These are phyloP conservation scores for Periconia digitata DNA, from an alignment of 2,329 filamentous ascomycete genomes.

Conservation along the genomic window DNA sequence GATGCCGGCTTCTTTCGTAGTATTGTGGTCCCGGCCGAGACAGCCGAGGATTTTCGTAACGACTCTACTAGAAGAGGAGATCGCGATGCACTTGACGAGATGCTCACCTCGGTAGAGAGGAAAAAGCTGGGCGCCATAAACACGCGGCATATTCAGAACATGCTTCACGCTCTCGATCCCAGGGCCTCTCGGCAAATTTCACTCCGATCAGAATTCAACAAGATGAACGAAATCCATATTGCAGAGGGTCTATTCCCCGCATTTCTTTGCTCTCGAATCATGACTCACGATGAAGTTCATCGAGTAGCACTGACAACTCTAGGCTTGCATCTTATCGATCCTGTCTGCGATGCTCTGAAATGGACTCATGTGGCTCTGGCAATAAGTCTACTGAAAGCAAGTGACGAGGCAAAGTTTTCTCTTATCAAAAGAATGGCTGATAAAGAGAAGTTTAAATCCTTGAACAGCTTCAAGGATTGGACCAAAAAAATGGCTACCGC, in stretches of 20 bases:
- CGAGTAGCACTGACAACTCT: slow-evolving; percentile 58
- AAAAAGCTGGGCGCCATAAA: slow-evolving; percentile 56
- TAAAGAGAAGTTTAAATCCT: background rate
- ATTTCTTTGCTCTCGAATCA: slow-evolving; percentile 49
- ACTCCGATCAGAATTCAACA: slow-evolving; percentile 20
- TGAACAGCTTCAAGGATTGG: background rate
- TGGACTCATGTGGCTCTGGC: slow-evolving; percentile 47
- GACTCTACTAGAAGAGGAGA: slow-evolving; percentile 8
- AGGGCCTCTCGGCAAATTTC: slow-evolving; percentile 23
- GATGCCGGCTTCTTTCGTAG: slow-evolving; percentile 36
- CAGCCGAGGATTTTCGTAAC: slow-evolving; percentile 9
- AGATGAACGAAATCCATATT: slow-evolving; percentile 15
- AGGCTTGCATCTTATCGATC: slow-evolving; percentile 42
- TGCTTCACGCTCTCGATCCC: slow-evolving; percentile 55
- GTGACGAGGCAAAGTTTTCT: slow-evolving; percentile 52
- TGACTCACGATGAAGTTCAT: slow-evolving; percentile 63
- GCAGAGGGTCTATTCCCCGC: slow-evolving; percentile 30
- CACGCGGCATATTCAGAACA: slow-evolving; percentile 64
- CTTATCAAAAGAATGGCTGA: slow-evolving; percentile 23
- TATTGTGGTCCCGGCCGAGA: slow-evolving; percentile 33
- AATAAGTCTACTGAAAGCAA: slow-evolving; percentile 46
- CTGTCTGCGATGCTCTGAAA: slow-evolving; percentile 29
- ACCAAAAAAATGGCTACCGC: slow-evolving; percentile 1
- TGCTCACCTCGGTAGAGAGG: slow-evolving; percentile 17
- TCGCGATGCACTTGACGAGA: background rate